Evolutionary conservation across 352 stramenopile genomes (phyloP), one percentile per base, ranked within the genome.

Genomic region (Phytophthora lateralis): DNA sequence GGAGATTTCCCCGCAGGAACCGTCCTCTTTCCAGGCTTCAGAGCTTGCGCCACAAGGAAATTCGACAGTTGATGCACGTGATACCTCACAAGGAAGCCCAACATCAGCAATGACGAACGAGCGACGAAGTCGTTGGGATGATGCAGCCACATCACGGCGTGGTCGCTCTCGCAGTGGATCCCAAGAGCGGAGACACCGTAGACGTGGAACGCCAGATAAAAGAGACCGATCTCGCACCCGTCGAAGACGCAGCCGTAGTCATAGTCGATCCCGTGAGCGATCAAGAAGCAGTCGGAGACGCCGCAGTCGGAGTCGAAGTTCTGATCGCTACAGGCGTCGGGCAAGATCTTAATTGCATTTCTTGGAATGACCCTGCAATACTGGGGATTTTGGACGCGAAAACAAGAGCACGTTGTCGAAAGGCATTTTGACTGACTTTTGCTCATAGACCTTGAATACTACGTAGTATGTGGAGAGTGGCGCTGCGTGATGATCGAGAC

Each of bases 261-360:
- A 48, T n/a, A 72, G 68, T 29, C 47, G 71, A 49, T 79, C 60
- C 26, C 10, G 1, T 2, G 51, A 60, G 9, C 51, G 60, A 38
- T 60, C 67, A 7, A 44, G 63, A 21, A 64, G 46, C n/a, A 71
- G 55, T 51, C 48, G 55, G 41, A 66, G 37, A 14, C 57, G 53
- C 29, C 56, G 55, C 14, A 77, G 63, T 60, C 53, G 57, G n/a
- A 72, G 66, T 63, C 55, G 35, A 58, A 69, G 52, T 24, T 52
- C 44, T 17, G 61, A 67, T 35, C 54, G 43, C 51, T 27, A 59
- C n/a, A 64, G 52, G 9, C 64, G 51, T 55, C 26, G 52, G 21
- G 44, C 20, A 39, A 32, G 47, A 47, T 51, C 42, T 12, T 51
- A 56, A 27, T 18, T 43, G 37, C 37, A 10, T 32, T 32, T 11